Evolutionary conservation across 2,329 filamentous ascomycete species (phyloP).

Genomic region (Xylaria sp.): DNA sequence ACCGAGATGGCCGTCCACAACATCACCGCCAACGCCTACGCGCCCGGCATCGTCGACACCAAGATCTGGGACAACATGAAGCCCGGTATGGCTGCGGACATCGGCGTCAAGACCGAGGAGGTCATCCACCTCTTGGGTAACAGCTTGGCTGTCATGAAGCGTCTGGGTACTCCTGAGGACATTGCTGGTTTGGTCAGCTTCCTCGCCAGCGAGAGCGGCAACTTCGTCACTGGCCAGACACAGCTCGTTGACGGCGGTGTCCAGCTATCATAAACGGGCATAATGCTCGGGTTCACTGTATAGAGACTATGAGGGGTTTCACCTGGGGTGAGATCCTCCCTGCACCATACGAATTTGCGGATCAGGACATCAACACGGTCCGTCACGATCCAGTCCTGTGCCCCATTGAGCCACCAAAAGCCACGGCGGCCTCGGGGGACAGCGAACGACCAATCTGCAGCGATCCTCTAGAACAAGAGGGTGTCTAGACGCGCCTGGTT

Average conservation of each 20-base stretch:
- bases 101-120: constrained; percentile 46
- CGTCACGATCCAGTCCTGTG: neutral
- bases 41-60: constrained; percentile 62
- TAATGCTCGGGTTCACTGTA: neutral
- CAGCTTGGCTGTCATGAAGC: constrained; percentile 51
- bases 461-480: too few relatives aligned
- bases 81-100: constrained; percentile 49
- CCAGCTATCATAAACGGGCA: constrained; percentile 7
- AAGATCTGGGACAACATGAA: constrained; percentile 67
- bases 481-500: too few relatives aligned
- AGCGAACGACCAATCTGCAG: too few relatives aligned
- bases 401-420: neutral
- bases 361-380: neutral
- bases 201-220: constrained; percentile 51
- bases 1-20: constrained; percentile 59
- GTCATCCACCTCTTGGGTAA: constrained; percentile 50
- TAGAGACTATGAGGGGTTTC: neutral
- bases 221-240: constrained; percentile 63
- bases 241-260: constrained; percentile 58
- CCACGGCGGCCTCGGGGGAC: neutral
- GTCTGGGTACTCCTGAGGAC: constrained; percentile 57
- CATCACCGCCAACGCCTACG: constrained; percentile 63
- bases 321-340: neutral
- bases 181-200: constrained; percentile 60
- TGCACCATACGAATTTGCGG: neutral